Conservation (phyloP, 2,329 filamentous ascomycete species). For the Fusarium piperis region DNA sequence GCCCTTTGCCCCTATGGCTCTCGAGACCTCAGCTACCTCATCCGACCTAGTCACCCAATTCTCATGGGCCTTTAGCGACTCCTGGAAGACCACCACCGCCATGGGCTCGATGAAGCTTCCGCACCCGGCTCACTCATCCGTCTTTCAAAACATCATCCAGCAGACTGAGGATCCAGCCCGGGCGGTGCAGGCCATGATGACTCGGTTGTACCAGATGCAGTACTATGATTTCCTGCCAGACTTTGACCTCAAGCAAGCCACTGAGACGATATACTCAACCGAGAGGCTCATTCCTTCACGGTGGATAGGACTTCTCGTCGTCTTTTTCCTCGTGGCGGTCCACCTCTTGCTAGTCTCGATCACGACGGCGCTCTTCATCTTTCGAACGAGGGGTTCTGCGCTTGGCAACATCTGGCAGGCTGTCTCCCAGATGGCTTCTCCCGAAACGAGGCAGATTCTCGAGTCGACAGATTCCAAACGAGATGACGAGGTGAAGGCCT, state of each 20-base stretch:
- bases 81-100: not conserved
- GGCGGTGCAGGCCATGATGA: not conserved
- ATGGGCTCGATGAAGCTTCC: not conserved
- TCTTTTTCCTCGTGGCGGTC: not conserved
- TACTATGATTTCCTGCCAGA: not conserved
- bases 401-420: constrained; percentile 27
- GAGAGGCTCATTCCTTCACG: not conserved
- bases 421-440: constrained; percentile 14
- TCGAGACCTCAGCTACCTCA: not conserved
- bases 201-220: not conserved
- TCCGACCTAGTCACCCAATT: not conserved
- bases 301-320: not conserved
- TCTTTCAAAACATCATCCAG: not conserved
- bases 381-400: not conserved
- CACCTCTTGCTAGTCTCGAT: not conserved
- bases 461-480: not conserved
- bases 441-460: constrained; percentile 15
- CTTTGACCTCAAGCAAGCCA: not conserved
- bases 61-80: not conserved
- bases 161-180: not conserved
- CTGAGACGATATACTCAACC: not conserved
- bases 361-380: not conserved
- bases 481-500: not conserved
- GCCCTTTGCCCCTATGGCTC: not conserved
- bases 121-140: not conserved